phyloP scores from a whole-genome alignment of 768 basidiomycete genomes.

The Boletus coccyginus region DNA sequence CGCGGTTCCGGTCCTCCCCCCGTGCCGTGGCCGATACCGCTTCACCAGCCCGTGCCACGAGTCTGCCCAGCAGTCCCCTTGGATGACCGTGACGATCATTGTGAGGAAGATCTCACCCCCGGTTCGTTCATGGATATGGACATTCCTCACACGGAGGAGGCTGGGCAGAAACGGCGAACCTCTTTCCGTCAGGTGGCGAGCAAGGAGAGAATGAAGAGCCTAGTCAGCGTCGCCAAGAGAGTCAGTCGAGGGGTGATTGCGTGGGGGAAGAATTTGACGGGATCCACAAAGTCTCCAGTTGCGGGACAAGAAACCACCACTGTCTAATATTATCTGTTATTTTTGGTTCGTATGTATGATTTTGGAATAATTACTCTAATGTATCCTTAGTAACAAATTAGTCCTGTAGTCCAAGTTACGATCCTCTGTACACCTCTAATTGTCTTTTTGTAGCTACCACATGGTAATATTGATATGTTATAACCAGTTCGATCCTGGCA shows the following conservation, averaged over 20 bases:
- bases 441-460: slow-evolving; percentile 5
- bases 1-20: slow-evolving; percentile 3
- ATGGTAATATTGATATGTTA: slow-evolving; percentile 14
- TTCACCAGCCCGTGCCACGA: background rate
- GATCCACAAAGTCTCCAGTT: slow-evolving; percentile 7
- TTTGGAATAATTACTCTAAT: slow-evolving; percentile 4
- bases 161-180: slow-evolving; percentile 6
- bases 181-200: slow-evolving; percentile 11
- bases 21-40: background rate
- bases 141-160: slow-evolving; percentile 10
- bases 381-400: slow-evolving; percentile 25
- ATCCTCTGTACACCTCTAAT: background rate
- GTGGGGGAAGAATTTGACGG: slow-evolving; percentile 30
- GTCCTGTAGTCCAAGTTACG: slow-evolving; percentile 4
- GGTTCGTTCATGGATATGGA: slow-evolving; percentile 36
- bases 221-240: slow-evolving; percentile 23
- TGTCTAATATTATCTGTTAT: slow-evolving; percentile 10
- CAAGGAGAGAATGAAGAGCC: slow-evolving; percentile 18
- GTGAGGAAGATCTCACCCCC: slow-evolving; percentile 4
- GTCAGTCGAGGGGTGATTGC: slow-evolving; percentile 28
- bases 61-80: background rate
- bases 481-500: background rate
- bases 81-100: background rate
- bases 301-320: background rate
- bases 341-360: slow-evolving; percentile 9